Conservation (phyloP, 257 asterid species). For the Nicotiana attenuata region DNA sequence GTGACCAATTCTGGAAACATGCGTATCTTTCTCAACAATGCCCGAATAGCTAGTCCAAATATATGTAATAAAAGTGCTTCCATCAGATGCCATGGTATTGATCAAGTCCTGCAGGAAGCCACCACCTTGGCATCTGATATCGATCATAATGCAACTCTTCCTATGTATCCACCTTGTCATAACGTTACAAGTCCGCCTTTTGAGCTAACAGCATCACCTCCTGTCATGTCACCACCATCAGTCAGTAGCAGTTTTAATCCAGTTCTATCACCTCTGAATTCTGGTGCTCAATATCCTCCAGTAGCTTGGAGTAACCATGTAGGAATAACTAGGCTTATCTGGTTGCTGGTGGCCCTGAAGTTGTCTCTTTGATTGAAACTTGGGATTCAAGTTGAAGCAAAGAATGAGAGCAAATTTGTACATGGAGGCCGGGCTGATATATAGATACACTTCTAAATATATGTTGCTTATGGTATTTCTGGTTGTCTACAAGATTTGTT, state of each 20-base stretch:
- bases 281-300: not conserved
- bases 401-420: not conserved
- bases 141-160: not conserved
- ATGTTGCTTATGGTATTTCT: not conserved
- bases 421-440: not conserved
- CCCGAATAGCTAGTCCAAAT: constrained; percentile 50
- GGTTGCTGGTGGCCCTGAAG: not conserved
- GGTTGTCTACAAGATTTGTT: too few species aligned
- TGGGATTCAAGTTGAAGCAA: constrained; percentile 1
- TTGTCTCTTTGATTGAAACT: not conserved
- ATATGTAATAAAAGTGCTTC: constrained; percentile 48
- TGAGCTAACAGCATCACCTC: not conserved
- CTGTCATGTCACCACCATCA: not conserved
- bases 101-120: constrained; percentile 41
- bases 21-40: constrained; percentile 55
- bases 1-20: constrained; percentile 44
- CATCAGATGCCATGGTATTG: constrained; percentile 76
- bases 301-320: not conserved
- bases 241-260: not conserved
- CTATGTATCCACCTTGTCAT: constrained; percentile 1
- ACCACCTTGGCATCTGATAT: not conserved
- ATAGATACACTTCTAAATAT: not conserved
- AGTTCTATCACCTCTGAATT: not conserved
- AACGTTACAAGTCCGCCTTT: not conserved
- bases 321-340: not conserved